These are phyloP conservation scores for Cryphonectria carpinicola DNA, from an alignment of 2,329 filamentous ascomycete species.

Conservation along the genomic window DNA sequence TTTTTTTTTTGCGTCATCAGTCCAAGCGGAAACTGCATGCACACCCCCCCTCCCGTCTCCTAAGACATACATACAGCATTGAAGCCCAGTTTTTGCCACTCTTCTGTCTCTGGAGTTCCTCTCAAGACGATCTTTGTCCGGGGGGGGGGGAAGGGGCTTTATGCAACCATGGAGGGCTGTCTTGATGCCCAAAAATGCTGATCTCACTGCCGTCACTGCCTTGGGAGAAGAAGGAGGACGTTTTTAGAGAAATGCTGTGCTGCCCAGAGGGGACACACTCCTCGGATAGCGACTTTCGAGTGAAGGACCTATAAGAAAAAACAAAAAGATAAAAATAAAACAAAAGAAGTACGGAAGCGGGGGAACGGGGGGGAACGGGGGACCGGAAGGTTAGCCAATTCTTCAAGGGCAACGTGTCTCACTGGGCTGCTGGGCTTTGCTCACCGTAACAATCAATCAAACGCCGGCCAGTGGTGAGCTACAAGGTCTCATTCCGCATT, in stretches of 20 bases:
- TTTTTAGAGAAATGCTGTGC: background rate
- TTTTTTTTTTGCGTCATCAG: background rate
- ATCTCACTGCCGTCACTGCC: background rate
- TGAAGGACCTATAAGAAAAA: background rate
- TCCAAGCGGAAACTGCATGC: background rate
- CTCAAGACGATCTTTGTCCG: background rate
- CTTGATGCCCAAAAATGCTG: conserved; percentile 4
- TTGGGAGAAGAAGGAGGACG: too few species aligned
- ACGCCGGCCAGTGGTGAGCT: conserved; percentile 14
- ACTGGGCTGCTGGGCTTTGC: conserved; percentile 7
- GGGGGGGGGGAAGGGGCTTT: background rate
- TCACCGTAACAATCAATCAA: conserved; percentile 20
- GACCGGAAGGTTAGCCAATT: background rate
- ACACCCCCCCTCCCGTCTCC: too few species aligned
- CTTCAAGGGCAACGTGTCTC: conserved; percentile 1
- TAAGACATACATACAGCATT: background rate
- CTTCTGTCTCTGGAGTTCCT: background rate
- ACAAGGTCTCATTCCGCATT: conserved; percentile 27
- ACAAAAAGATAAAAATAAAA: background rate
- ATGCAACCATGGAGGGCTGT: background rate
- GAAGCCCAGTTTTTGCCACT: conserved; percentile 1
- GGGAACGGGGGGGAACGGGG: too few species aligned
- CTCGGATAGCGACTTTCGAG: background rate
- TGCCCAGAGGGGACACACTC: background rate
- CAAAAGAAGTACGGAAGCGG: background rate